Evolutionary conservation across 148 eudicot genomes (phyloP), one percentile per base, ranked within the genome.

Genomic region (Silene latifolia): DNA sequence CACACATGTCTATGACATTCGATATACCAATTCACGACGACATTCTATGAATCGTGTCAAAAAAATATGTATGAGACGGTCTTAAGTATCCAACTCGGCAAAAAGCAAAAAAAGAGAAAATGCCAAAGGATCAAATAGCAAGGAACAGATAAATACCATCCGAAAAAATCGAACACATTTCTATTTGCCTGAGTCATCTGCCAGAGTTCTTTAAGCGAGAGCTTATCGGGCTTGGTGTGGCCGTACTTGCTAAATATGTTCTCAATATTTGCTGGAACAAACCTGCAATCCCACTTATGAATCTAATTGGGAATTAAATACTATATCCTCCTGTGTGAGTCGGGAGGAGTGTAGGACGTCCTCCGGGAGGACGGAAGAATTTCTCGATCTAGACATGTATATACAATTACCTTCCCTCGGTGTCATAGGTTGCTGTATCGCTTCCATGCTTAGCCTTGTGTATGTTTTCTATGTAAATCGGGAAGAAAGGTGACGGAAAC

Each of bases 391-490:
- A n/a, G n/a, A n/a, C n/a, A n/a, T n/a, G n/a, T n/a, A n/a, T n/a
- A 17, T 35, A 8, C 4, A 39, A 62, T 74, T 71, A 91, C 97
- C 97, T 91, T 58, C 93, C 97, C 77, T 91, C 97, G 0, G 85
- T 86, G 74, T 91, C 97, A 58, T 88, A 89, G 20, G 86, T 85
- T 56, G 85, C 64, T 2, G 91, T 77, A 65, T 89, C 91, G 76
- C 97, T 89, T 68, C 97, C 93, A 77, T 91, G 97, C 78, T 86
- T 91, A 32, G 88, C 79, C 78, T 74, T 89, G 44, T 91, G 97
- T 70, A 91, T 85, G 74, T 91, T 91, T 54, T 71, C 67, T 21
- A 89, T 62, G 64, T 89, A 83, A 72, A 91, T 86, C 4, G 97
- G 90, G 72, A 91, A 83, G 78, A 88, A 79, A 35, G 83, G 78